A percentile compares a stretch with the other conserved stretches of the same genome.
These are phyloP conservation scores for Pneumocystis murina DNA, from an alignment of 1,139 yeast genomes.

Conservation along the genomic window DNA sequence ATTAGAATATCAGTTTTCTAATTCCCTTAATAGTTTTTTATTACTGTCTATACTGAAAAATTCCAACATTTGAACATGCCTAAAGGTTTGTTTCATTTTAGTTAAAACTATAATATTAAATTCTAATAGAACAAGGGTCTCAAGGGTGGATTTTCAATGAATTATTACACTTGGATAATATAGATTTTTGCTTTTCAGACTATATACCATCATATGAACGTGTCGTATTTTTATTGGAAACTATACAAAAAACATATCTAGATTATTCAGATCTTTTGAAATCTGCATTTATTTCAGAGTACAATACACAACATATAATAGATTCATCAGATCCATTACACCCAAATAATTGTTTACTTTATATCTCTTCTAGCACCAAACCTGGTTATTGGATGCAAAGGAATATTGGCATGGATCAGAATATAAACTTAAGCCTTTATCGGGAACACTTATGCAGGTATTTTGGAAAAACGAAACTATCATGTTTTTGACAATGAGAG, in stretches of 20 bases:
- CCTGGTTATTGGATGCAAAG: constrained; percentile 25
- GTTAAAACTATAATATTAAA: neutral
- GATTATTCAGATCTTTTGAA: constrained; percentile 41
- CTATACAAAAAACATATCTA: constrained; percentile 45
- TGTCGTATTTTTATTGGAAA: constrained; percentile 21
- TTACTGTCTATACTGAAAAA: constrained; percentile 51
- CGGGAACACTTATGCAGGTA: neutral
- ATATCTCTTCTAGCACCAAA: constrained; percentile 23
- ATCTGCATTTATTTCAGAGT: constrained; percentile 27
- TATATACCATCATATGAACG: neutral
- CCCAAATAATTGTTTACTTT: constrained; percentile 46
- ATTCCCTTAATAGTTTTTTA: constrained; percentile 57
- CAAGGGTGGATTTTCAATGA: constrained; percentile 42
- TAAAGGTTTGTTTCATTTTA: constrained; percentile 12
- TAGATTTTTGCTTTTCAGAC: constrained; percentile 51
- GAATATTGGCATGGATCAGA: constrained; percentile 92
- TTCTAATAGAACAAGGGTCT: constrained; percentile 32
- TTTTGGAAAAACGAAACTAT: constrained; percentile 21
- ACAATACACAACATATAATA: constrained; percentile 38
- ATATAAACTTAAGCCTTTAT: constrained; percentile 32
- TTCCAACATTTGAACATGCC: constrained; percentile 64
- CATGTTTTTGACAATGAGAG: constrained; percentile 29
- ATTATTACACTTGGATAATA: constrained; percentile 32
- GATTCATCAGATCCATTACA: constrained; percentile 38
- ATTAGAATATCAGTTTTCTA: constrained; percentile 58